A percentile compares a stretch with the other conserved stretches of the same genome.
Evolutionary conservation across 192 early-diverging fungal species (phyloP).

Genomic region (Phlyctochytrium planicorne): DNA sequence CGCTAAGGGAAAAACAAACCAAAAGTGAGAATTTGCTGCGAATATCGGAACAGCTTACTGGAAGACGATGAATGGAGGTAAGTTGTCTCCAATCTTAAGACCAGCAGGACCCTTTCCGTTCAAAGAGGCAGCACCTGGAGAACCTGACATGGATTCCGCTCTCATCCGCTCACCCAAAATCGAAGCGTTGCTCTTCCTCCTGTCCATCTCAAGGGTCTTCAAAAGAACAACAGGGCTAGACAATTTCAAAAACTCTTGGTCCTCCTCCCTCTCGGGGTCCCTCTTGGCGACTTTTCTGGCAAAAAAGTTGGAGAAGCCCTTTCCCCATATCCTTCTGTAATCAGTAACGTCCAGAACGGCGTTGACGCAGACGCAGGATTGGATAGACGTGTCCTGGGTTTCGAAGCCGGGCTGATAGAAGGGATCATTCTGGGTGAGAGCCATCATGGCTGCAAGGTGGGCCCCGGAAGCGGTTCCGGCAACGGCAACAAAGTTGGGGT

Average conservation of each 20-base stretch:
- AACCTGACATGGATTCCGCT: conserved; percentile 4
- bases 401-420: conserved; percentile 62
- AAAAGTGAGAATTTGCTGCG: neutral
- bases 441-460: conserved; percentile 51
- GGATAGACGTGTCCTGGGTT: conserved; percentile 52
- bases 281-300: conserved; percentile 33
- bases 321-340: conserved; percentile 33
- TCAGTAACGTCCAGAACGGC: conserved; percentile 47
- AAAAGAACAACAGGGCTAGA: conserved; percentile 23
- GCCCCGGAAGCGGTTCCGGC: conserved; percentile 51
- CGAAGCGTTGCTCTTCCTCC: conserved; percentile 10
- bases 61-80: conserved; percentile 36
- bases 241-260: conserved; percentile 21
- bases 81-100: neutral
- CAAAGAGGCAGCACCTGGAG: neutral
- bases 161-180: neutral
- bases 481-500: conserved; percentile 58
- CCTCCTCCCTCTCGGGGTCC: conserved; percentile 6
- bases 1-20: conserved; percentile 3
- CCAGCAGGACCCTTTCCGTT: neutral
- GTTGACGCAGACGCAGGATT: conserved; percentile 48
- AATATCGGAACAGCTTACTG: conserved; percentile 12
- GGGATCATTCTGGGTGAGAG: conserved; percentile 47
- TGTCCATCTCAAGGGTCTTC: conserved; percentile 22
- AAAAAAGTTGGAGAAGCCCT: conserved; percentile 41